These are phyloP conservation scores for Carex scoparia DNA, from an alignment of 176 grass and related monocot genomes.

Conservation along the genomic window DNA sequence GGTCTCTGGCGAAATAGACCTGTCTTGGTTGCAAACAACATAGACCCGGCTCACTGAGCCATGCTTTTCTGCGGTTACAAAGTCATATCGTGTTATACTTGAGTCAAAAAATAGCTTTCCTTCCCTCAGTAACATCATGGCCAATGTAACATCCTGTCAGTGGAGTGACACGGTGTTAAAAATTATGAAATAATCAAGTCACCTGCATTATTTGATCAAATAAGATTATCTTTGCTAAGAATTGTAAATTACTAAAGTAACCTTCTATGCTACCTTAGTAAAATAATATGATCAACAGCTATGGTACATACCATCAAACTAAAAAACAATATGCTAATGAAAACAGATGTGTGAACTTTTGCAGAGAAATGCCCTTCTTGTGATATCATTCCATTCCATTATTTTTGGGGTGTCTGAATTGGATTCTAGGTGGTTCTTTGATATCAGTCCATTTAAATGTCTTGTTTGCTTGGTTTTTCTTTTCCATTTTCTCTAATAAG, in stretches of 20 bases:
- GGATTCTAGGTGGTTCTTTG: too few species aligned
- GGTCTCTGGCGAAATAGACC: constrained; percentile 1
- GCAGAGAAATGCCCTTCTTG: background rate
- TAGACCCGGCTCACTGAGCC: constrained; percentile 16
- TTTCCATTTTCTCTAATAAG: background rate
- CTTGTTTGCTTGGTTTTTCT: too few species aligned
- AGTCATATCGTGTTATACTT: constrained; percentile 11
- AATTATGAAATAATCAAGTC: background rate
- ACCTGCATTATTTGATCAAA: background rate
- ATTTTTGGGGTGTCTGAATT: too few species aligned
- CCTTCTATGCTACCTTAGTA: background rate
- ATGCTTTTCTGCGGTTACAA: constrained; percentile 23
- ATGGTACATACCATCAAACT: background rate
- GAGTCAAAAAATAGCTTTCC: constrained; percentile 17
- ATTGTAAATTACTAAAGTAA: background rate
- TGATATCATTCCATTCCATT: background rate
- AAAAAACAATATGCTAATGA: too few species aligned
- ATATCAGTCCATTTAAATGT: too few species aligned
- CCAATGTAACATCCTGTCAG: constrained; percentile 18
- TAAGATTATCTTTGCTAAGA: background rate
- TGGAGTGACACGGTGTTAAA: background rate
- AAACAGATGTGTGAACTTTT: background rate
- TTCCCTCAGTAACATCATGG: constrained; percentile 6
- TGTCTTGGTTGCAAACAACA: constrained; percentile 26
- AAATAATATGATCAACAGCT: background rate